Evolutionary conservation across 2,329 filamentous ascomycete species (phyloP), one percentile per base, ranked within the genome.

Genomic region (Diplocarpon mali): DNA sequence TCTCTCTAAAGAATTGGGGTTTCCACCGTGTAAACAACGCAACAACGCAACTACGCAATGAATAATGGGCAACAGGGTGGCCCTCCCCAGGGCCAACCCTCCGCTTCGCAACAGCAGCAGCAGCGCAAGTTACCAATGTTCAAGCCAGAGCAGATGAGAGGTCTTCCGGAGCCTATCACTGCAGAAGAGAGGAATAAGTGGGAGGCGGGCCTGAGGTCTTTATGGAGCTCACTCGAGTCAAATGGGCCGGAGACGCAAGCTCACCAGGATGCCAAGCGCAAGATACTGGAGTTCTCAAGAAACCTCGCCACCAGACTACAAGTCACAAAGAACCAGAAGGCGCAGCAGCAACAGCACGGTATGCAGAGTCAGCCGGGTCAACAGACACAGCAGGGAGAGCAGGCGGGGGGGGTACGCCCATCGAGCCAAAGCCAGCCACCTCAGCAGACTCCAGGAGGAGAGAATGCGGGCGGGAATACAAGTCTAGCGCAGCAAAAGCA

Each of bases 271-370:
- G 76, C 77, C 0, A 71, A 69, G 50, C 67, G 69, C 34, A 80
- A 79, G 62, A 73, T 82, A 16, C 60, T 65, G 6, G 75, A 80
- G 8, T 81, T 82, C 56, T 76, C 76, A 0, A 68, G 68, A 35
- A 77, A 76, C 61, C 66, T 82, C 2, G 61, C 68, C 2, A 60
- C 59, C 0, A 80, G 78, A 59, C 67, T 77, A 5, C 67, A 71
- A 41, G 57, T 60, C 40, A 44, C 46, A 17, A 40, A 43, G 20
- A 34, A 36, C 14, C 47, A 53, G 30, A 50, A 53, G 45, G 40
- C 40, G 5, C 49, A 52, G n/a, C 48, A 51, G 12, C 42, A 45
- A 31, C 28, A 24, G 30, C 30, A 32, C 11, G 9, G 30, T 13
- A 42, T 50, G 42, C 30, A 32, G 32, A 46, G 45, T 32, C 47